Evolutionary conservation across 2,329 filamentous ascomycete genomes (phyloP), one percentile per base, ranked within the genome.

Genomic region (Diaporthe sp.): DNA sequence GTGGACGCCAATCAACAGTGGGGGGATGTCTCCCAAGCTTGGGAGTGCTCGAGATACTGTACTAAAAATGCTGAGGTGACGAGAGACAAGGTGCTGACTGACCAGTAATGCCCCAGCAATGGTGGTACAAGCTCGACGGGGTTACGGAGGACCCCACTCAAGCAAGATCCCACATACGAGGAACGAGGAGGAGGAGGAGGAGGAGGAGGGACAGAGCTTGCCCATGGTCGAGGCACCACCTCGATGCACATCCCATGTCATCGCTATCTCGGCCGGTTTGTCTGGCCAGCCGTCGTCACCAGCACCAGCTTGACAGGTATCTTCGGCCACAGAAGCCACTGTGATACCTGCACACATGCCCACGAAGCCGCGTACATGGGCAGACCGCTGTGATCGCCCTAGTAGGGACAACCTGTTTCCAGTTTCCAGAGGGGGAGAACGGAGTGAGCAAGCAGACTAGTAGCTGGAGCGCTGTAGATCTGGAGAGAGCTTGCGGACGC

Each of bases 401-500:
- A 5, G 7, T 44, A 51, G 19, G 65, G 65, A 42, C 65, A 70
- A 15, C 49, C 65, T 53, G 46, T 39, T 34, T 28, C 31, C 15
- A 6, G 17, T 39, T 34, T 22, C 31, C 15, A 6, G 17, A 19
- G 6, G 31, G 25, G 34, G n/a, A 7, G 22, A 53, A 68, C 10
- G 44, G 42, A 49, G 42, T n/a, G 10, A 22, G 28, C n/a, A 4
- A 49, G 25, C 12, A 34, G 19, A n/a, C 62, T 31, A 62, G 62
- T 19, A 55, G 65, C 46, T 53, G 65, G 65, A 28, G 60, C 22
- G 60, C 25, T 65, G 65, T 70, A 70, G 65, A 70, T 70, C 65
- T 70, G 65, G 65, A 70, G 65, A 70, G 65, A 68, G 65, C 49
- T 42, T 53, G 65, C 65, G 65, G 65, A 70, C 65, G 25, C 22